These are phyloP conservation scores for Aspergillus bombycis DNA, from an alignment of 2,329 filamentous ascomycete genomes.

Conservation along the genomic window DNA sequence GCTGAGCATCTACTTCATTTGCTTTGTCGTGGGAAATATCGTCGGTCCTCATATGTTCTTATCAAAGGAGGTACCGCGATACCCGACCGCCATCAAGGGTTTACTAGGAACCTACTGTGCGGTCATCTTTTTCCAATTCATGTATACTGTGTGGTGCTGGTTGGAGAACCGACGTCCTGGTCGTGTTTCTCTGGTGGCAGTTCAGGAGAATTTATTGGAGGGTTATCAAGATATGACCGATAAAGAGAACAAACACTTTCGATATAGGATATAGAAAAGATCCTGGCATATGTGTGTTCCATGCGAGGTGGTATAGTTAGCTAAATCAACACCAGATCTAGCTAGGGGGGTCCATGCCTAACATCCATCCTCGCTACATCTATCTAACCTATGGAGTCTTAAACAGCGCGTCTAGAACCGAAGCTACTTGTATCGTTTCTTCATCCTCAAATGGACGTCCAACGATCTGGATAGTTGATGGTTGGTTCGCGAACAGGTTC, in stretches of 20 bases:
- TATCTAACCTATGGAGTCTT: background rate
- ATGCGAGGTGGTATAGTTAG: background rate
- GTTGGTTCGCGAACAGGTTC: conserved; percentile 4
- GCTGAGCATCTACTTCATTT: conserved; percentile 27
- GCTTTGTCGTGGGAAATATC: conserved; percentile 37
- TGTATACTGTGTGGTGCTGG: conserved; percentile 17
- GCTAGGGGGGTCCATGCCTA: background rate
- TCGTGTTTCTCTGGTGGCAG: background rate
- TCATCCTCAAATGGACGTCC: conserved; percentile 7
- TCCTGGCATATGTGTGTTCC: background rate
- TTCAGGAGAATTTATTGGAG: background rate
- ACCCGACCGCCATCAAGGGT: conserved; percentile 43
- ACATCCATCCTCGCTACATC: background rate
- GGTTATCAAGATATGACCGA: background rate
- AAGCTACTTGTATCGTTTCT: background rate
- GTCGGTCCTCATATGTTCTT: conserved; percentile 49
- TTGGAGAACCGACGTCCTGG: conserved; percentile 9
- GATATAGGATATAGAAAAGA: background rate
- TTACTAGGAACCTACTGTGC: conserved; percentile 43
- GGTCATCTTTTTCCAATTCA: conserved; percentile 33
- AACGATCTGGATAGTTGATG: conserved; percentile 6
- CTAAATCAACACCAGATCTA: background rate
- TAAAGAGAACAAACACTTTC: background rate
- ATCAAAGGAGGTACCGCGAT: conserved; percentile 42
- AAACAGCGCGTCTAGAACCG: background rate